A percentile compares a stretch with the other conserved stretches of the same genome.
Evolutionary conservation across 1,284 basidiomycete species (phyloP).

Genomic region (Boletellus dicymbophilus): DNA sequence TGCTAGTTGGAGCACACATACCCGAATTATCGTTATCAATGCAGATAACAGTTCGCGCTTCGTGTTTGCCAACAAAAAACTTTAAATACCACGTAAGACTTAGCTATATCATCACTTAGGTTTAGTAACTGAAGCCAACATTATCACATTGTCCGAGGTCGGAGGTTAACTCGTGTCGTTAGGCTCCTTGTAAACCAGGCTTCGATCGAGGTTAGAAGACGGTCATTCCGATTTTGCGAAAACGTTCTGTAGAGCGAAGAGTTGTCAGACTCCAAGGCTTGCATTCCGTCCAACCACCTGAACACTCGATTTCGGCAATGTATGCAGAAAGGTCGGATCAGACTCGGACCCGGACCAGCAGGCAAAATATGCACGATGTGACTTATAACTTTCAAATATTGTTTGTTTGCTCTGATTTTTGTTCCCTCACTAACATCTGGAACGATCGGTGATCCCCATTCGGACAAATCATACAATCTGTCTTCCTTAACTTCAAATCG

Average conservation of each 20-base stretch:
- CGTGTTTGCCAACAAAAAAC: too few relatives aligned
- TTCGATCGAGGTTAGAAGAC: neutral
- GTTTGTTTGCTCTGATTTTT: neutral
- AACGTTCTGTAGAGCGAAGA: too few relatives aligned
- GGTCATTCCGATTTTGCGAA: neutral
- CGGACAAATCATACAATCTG: neutral
- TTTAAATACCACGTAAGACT: too few relatives aligned
- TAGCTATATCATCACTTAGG: too few relatives aligned
- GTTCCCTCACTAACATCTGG: neutral
- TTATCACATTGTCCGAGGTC: too few relatives aligned
- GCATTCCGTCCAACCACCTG: slow-evolving; percentile 2
- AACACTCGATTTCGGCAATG: slow-evolving; percentile 1
- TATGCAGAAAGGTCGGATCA: slow-evolving; percentile 3
- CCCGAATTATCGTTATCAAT: neutral
- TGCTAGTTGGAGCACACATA: slow-evolving; percentile 2
- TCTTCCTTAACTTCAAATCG: slow-evolving; percentile 7
- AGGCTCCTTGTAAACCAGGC: too few relatives aligned
- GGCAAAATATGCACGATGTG: slow-evolving; percentile 1
- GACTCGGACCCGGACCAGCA: neutral
- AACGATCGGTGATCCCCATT: slow-evolving; percentile 5
- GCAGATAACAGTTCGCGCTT: too few relatives aligned
- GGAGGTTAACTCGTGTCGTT: too few relatives aligned
- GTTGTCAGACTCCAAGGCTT: slow-evolving; percentile 1
- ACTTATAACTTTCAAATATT: neutral
- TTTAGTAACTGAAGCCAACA: too few relatives aligned